These are phyloP conservation scores for Trifolium subterraneum DNA, from an alignment of 306 rosid genomes.

Conservation along the genomic window DNA sequence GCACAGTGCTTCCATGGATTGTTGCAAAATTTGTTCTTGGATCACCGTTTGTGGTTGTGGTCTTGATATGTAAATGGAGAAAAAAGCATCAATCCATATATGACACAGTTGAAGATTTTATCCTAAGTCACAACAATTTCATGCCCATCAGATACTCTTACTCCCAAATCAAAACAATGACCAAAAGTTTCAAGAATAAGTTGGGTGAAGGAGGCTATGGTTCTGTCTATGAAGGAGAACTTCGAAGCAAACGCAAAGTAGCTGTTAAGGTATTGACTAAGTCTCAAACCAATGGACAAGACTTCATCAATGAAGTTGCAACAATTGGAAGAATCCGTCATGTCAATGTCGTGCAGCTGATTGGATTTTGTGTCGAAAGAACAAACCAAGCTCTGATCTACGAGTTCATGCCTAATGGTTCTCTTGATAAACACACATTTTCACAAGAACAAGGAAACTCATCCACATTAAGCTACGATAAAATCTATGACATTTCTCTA, in stretches of 20 bases:
- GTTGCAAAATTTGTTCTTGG: slow-evolving; percentile 9
- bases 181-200: slow-evolving; percentile 13
- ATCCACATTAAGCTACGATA: not conserved
- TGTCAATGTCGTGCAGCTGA: slow-evolving; percentile 33
- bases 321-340: slow-evolving; percentile 32
- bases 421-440: slow-evolving; percentile 34
- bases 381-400: slow-evolving; percentile 32
- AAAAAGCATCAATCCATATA: not conserved
- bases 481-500: slow-evolving; percentile 25
- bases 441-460: slow-evolving; percentile 1
- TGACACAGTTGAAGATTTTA: slow-evolving; percentile 24
- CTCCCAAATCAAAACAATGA: slow-evolving; percentile 28
- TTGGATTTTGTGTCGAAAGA: slow-evolving; percentile 37
- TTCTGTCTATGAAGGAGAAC: slow-evolving; percentile 25
- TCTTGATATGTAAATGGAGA: slow-evolving; percentile 33
- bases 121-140: slow-evolving; percentile 3
- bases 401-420: slow-evolving; percentile 37
- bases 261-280: slow-evolving; percentile 36
- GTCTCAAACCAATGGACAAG: slow-evolving; percentile 29
- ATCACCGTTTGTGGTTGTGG: not conserved
- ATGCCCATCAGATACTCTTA: slow-evolving; percentile 28
- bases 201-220: slow-evolving; percentile 36
- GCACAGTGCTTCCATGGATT: not conserved
- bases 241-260: slow-evolving; percentile 23
- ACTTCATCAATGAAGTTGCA: slow-evolving; percentile 38